These are phyloP conservation scores for Termitomyces eurrhizus DNA, from an alignment of 768 basidiomycete genomes.

Conservation along the genomic window DNA sequence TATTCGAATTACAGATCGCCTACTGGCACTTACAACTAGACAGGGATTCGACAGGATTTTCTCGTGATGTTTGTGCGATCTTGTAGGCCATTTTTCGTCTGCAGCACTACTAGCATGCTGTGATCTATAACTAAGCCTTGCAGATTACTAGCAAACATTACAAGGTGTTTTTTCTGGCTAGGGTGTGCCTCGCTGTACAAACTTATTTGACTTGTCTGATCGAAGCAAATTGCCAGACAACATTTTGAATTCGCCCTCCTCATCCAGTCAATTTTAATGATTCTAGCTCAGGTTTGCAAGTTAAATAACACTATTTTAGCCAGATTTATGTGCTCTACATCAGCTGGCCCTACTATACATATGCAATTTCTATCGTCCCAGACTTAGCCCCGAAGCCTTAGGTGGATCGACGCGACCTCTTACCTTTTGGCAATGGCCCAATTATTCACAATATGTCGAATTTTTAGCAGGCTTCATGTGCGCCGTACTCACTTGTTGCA, in stretches of 20 bases:
- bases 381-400: constrained; percentile 53
- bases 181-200: constrained; percentile 36
- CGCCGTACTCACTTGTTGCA: constrained; percentile 14
- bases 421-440: constrained; percentile 84
- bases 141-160: constrained; percentile 80
- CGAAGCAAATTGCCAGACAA: constrained; percentile 29
- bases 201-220: not conserved
- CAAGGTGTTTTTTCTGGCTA: constrained; percentile 89
- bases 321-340: constrained; percentile 15
- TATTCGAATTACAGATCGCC: constrained; percentile 1
- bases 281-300: constrained; percentile 65
- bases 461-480: constrained; percentile 80
- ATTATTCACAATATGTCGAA: constrained; percentile 76
- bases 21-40: constrained; percentile 3
- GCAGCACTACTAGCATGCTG: constrained; percentile 4
- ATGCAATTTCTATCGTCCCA: constrained; percentile 69
- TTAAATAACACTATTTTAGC: not conserved
- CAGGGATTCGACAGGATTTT: constrained; percentile 84
- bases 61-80: constrained; percentile 83
- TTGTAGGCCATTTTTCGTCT: constrained; percentile 40
- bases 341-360: constrained; percentile 80
- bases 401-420: constrained; percentile 61
- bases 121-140: constrained; percentile 6
- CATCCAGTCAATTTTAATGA: constrained; percentile 84
- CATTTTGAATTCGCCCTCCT: constrained; percentile 74